Evolutionary conservation across 257 asterid genomes (phyloP).

Genomic region (Perilla frutescens): DNA sequence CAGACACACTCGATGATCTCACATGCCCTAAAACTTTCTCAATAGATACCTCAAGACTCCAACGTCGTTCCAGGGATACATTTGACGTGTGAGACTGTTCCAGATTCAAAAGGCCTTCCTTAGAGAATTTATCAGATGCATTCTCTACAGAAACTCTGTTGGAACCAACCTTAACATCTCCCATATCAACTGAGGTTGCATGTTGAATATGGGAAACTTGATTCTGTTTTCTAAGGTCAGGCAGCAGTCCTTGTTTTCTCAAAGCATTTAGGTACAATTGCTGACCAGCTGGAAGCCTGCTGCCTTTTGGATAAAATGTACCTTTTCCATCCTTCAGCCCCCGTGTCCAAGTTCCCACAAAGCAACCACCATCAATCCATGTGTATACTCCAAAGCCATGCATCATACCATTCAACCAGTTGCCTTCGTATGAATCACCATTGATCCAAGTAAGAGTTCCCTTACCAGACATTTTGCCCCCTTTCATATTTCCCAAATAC

Average conservation of each 20-base stretch:
- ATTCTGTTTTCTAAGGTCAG: constrained; percentile 71
- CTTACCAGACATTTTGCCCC: constrained; percentile 86
- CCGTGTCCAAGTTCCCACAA: constrained; percentile 87
- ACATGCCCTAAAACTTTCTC: constrained; percentile 79
- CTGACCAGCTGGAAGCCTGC: constrained; percentile 66
- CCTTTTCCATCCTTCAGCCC: constrained; percentile 98
- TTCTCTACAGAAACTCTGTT: constrained; percentile 48
- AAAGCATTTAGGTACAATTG: constrained; percentile 79
- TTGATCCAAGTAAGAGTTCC: constrained; percentile 95
- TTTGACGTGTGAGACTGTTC: constrained; percentile 64
- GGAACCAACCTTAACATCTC: constrained; percentile 54
- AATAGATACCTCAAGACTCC: constrained; percentile 93
- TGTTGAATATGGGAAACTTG: constrained; percentile 81
- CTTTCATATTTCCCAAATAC: constrained; percentile 85
- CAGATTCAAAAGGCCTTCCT: constrained; percentile 58
- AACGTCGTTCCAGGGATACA: constrained; percentile 76
- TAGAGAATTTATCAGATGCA: constrained; percentile 55
- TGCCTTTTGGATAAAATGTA: constrained; percentile 84
- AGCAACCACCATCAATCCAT: constrained; percentile 85
- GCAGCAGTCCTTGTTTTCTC: constrained; percentile 85
- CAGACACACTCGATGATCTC: constrained; percentile 58
- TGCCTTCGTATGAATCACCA: constrained; percentile 87
- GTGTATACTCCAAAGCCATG: constrained; percentile 90
- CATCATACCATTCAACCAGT: constrained; percentile 82
- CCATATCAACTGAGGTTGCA: constrained; percentile 61